Base-by-base conservation (phyloP, 1,284 basidiomycete genomes). In the Hemileia vastatrix region DNA sequence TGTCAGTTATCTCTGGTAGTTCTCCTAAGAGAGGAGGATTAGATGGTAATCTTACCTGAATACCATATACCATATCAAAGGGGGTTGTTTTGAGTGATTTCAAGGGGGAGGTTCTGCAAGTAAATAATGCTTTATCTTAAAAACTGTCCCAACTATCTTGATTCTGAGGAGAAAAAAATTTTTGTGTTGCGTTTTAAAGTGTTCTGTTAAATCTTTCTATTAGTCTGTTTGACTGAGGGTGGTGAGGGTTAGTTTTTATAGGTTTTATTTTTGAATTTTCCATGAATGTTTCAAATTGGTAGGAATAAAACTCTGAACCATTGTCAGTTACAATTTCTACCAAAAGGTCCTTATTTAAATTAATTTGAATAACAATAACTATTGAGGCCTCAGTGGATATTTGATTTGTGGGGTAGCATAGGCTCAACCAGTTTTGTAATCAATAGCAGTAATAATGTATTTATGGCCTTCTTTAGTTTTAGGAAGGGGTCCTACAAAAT, bases 151-250 rank as follows among this genome's bases (percentile, higher is more conserved):
- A 57, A 1, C 47, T 31, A 49, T 31, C n/a, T 49, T 57, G 55
- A 15, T 57, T 57, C 44, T 57, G 21, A 6, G 44, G 55, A 11
- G 33, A 18, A 36, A 43, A 57, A 2, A 49, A 8, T 21, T 57
- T 57, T 3, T 33, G 13, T 33, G 49, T 4, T 18, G 24, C 23
- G 27, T 21, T 18, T 1, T 33, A 13, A 1, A 57, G 11, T 8
- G 45, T 57, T 2, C 56, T 32, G 31, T 57, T 44, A 18, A 57
- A 57, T 57, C 47, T 32, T 24, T 57, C 47, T 2, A 50, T 47
- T 13, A 57, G 31, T 18, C 56, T 47, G 21, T 57, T 57, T 0
- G 56, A 32, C 50, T 57, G 56, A 2, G 56, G 56, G n/a, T 57
- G 56, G 18, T 57, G 50, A 4, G 49, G 49, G 4, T 5, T 5